These are phyloP conservation scores for Melanopsichium pennsylvanicum DNA, from an alignment of 1,284 basidiomycete genomes.

Conservation along the genomic window DNA sequence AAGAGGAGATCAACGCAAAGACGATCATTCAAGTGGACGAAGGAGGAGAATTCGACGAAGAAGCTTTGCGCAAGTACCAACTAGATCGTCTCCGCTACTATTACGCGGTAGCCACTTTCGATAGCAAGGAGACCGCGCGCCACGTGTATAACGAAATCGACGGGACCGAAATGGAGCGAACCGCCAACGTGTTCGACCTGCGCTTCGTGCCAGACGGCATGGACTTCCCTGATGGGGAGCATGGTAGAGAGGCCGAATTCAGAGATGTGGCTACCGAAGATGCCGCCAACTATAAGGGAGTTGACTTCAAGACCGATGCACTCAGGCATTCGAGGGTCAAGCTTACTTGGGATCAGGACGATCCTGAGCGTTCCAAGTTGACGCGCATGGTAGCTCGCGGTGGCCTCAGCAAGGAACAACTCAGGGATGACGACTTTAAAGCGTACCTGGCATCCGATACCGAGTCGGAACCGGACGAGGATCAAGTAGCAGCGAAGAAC, in stretches of 20 bases:
- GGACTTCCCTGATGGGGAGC: constrained; percentile 77
- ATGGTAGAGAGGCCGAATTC: constrained; percentile 76
- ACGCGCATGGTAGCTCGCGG: constrained; percentile 65
- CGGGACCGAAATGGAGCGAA: constrained; percentile 93
- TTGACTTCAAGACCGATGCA: constrained; percentile 94
- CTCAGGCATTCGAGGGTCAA: constrained; percentile 97
- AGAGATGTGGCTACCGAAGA: constrained; percentile 75
- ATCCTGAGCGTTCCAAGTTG: constrained; percentile 82
- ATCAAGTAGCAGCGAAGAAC: constrained; percentile 21
- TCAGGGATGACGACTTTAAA: constrained; percentile 62
- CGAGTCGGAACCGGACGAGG: constrained; percentile 49
- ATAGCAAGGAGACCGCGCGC: constrained; percentile 78
- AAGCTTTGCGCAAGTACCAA: constrained; percentile 89
- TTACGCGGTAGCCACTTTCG: constrained; percentile 93
- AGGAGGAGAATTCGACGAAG: constrained; percentile 73
- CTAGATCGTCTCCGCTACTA: constrained; percentile 92
- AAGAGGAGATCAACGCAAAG: constrained; percentile 36
- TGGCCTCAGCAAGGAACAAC: constrained; percentile 44
- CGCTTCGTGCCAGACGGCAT: constrained; percentile 76
- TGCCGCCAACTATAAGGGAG: constrained; percentile 74
- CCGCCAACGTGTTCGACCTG: constrained; percentile 94
- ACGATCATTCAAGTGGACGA: constrained; percentile 67
- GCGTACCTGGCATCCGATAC: constrained; percentile 63
- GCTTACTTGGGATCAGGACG: constrained; percentile 98
- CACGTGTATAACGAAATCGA: constrained; percentile 88